These are phyloP conservation scores for Stylonectria norvegica DNA, from an alignment of 2,329 filamentous ascomycete species.

Conservation along the genomic window DNA sequence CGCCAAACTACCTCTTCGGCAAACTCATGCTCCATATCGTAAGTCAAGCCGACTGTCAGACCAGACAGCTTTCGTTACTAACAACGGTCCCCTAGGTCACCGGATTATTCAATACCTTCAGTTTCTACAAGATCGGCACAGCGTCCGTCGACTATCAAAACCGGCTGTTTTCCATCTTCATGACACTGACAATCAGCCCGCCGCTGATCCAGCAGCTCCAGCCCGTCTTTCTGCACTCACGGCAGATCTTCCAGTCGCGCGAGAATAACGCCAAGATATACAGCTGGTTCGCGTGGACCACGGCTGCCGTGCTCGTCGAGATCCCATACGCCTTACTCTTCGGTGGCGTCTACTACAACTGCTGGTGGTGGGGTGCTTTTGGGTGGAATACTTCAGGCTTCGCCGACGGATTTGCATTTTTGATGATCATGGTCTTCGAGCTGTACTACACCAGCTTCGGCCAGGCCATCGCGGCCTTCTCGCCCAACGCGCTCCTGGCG, in stretches of 20 bases:
- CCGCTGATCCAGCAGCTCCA: constrained; percentile 75
- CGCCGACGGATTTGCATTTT: constrained; percentile 58
- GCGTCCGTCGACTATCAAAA: constrained; percentile 63
- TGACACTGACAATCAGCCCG: constrained; percentile 71
- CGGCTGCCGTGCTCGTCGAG: constrained; percentile 63
- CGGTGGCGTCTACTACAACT: constrained; percentile 47
- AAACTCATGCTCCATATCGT: constrained; percentile 61
- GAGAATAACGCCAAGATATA: constrained; percentile 80
- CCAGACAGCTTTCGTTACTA: no score
- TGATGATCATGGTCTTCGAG: constrained; percentile 64
- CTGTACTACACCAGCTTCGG: constrained; percentile 63
- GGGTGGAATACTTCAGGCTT: constrained; percentile 50
- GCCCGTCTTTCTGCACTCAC: constrained; percentile 64
- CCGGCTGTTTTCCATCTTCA: constrained; percentile 71
- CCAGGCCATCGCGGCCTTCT: constrained; percentile 63
- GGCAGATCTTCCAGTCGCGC: constrained; percentile 65
- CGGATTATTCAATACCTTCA: constrained; percentile 67
- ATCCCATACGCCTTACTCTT: constrained; percentile 66
- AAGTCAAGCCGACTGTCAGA: no score
- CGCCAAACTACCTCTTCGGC: constrained; percentile 59
- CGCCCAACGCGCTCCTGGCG: constrained; percentile 64
- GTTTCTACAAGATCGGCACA: constrained; percentile 61
- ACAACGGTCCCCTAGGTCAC: no score
- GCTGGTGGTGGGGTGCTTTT: constrained; percentile 57
- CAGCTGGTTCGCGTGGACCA: constrained; percentile 68